These are phyloP conservation scores for Pisolithus marmoratus DNA, from an alignment of 768 basidiomycete species.

Conservation along the genomic window DNA sequence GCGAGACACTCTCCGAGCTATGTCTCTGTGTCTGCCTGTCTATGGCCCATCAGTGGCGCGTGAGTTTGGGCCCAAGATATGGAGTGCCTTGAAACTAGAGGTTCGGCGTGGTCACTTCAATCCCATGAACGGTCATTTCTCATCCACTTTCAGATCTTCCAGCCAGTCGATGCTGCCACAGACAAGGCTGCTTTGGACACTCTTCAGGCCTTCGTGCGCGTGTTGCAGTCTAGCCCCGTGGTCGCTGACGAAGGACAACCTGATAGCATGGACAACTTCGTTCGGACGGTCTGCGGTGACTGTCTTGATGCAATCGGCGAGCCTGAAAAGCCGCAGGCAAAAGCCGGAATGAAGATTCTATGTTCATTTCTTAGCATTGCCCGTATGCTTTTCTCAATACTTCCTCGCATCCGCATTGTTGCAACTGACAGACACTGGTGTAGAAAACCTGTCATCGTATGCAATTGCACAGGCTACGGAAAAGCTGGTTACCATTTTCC, in stretches of 20 bases:
- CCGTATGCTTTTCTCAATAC: slow-evolving; percentile 45
- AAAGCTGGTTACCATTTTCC: slow-evolving; percentile 72
- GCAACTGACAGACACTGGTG: slow-evolving; percentile 3
- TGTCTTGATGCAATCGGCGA: slow-evolving; percentile 76
- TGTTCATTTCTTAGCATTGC: slow-evolving; percentile 74
- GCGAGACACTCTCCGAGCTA: slow-evolving; percentile 81
- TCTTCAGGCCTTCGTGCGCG: slow-evolving; percentile 64
- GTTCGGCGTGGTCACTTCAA: slow-evolving; percentile 30
- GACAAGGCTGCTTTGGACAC: slow-evolving; percentile 71
- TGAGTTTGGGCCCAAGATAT: slow-evolving; percentile 68
- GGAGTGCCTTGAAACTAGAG: slow-evolving; percentile 89
- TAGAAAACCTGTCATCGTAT: slow-evolving; percentile 66
- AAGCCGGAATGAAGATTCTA: slow-evolving; percentile 79
- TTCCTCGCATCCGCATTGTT: background rate
- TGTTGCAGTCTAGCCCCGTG: slow-evolving; percentile 53
- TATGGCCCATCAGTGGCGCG: slow-evolving; percentile 67
- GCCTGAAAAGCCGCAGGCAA: slow-evolving; percentile 91
- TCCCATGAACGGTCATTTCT: background rate
- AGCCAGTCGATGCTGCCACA: slow-evolving; percentile 75
- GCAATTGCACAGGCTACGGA: slow-evolving; percentile 65
- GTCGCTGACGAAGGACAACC: slow-evolving; percentile 33
- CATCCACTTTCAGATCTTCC: slow-evolving; percentile 64
- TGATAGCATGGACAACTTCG: slow-evolving; percentile 45
- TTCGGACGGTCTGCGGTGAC: slow-evolving; percentile 72
- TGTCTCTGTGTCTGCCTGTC: slow-evolving; percentile 72